Evolutionary conservation across 2,329 filamentous ascomycete species (phyloP).

Genomic region (Thelonectria discophora): DNA sequence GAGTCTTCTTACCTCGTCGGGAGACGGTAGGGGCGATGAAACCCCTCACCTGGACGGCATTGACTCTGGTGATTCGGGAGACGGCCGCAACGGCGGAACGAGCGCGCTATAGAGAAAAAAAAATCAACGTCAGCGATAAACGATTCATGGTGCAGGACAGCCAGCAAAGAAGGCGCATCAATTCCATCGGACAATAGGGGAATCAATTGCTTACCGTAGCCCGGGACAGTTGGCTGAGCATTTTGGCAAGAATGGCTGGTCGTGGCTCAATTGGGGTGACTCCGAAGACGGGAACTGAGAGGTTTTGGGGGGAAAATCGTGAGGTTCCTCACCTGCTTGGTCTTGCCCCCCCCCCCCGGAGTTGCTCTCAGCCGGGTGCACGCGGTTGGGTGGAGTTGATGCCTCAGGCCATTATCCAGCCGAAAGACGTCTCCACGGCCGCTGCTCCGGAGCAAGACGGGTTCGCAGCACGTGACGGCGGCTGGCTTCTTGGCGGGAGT

Average conservation of each 20-base stretch:
- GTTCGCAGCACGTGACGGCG: constrained; percentile 24
- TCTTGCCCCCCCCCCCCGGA: too few species aligned
- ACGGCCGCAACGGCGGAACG: constrained; percentile 59
- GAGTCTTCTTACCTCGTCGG: constrained; percentile 64
- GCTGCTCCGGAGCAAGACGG: constrained; percentile 27
- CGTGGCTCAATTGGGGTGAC: constrained; percentile 58
- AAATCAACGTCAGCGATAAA: constrained; percentile 16
- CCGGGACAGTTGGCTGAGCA: constrained; percentile 65
- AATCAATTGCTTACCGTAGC: constrained; percentile 59
- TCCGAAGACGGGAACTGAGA: constrained; percentile 48
- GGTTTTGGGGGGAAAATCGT: constrained; percentile 58
- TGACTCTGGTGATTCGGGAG: constrained; percentile 54
- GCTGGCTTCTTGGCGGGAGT: too few species aligned
- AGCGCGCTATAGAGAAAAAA: constrained; percentile 56
- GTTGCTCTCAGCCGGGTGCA: constrained; percentile 38
- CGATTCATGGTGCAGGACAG: not conserved
- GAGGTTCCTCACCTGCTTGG: constrained; percentile 43
- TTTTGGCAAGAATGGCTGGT: constrained; percentile 54
- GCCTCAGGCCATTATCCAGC: constrained; percentile 44
- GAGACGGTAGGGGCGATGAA: constrained; percentile 70
- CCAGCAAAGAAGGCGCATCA: not conserved
- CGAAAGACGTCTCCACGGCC: too few species aligned
- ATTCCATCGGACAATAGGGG: not conserved
- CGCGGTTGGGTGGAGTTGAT: constrained; percentile 30
- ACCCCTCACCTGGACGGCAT: constrained; percentile 60